These are phyloP conservation scores for Paecilomyces formosus DNA, from an alignment of 2,329 filamentous ascomycete genomes.

Conservation along the genomic window DNA sequence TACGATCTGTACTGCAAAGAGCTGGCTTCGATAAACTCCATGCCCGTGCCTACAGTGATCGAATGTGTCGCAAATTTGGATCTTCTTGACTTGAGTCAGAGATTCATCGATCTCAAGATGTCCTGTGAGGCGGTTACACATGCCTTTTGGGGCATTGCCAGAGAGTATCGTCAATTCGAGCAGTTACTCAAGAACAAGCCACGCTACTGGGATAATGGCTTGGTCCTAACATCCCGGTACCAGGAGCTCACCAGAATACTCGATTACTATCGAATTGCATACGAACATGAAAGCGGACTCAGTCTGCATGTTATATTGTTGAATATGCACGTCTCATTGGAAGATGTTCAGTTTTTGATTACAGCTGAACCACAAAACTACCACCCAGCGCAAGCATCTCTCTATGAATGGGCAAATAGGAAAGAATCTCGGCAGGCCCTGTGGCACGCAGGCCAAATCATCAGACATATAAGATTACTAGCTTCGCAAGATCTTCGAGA, in stretches of 20 bases:
- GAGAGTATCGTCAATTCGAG: conserved; percentile 16
- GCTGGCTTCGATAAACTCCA: conserved; percentile 18
- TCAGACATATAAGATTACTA: too few relatives aligned
- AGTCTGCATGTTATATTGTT: conserved; percentile 26
- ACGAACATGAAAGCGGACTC: conserved; percentile 21
- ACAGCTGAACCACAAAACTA: too few relatives aligned
- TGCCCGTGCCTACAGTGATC: conserved; percentile 20
- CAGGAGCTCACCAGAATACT: conserved; percentile 57
- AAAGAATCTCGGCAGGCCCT: conserved; percentile 1
- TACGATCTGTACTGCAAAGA: conserved; percentile 50
- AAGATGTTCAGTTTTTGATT: conserved; percentile 14
- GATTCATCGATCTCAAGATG: too few relatives aligned
- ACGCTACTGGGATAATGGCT: conserved; percentile 29
- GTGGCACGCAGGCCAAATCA: conserved; percentile 8
- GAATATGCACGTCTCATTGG: conserved; percentile 35
- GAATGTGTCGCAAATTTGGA: too few relatives aligned
- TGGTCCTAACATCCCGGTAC: conserved; percentile 49
- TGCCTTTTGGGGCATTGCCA: too few relatives aligned
- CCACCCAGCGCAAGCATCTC: too few relatives aligned
- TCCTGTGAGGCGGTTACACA: too few relatives aligned
- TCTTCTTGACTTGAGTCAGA: too few relatives aligned
- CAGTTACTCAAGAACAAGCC: conserved; percentile 38
- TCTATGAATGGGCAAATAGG: neutral
- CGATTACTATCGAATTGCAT: conserved; percentile 40
- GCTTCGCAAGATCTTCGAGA: conserved; percentile 1